These are phyloP conservation scores for Beauveria caledonica DNA, from an alignment of 2,329 filamentous ascomycete genomes.

Conservation along the genomic window DNA sequence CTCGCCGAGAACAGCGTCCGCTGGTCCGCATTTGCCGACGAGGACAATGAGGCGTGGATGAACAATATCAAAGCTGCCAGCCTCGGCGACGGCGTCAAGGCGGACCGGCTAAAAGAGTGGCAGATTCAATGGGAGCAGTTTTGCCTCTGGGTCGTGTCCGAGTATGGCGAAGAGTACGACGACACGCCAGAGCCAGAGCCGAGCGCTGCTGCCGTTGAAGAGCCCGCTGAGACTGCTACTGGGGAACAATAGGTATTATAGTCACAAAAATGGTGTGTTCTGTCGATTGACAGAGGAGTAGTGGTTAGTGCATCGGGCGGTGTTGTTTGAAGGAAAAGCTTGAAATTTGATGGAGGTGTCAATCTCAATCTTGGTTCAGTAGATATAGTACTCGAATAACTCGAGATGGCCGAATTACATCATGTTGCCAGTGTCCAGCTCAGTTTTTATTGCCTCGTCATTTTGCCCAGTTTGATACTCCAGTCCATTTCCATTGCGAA, in stretches of 20 bases:
- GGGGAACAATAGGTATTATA: background rate
- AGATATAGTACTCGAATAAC: too few species aligned
- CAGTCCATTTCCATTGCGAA: background rate
- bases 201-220: constrained; percentile 3
- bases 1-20: constrained; percentile 88
- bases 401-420: too few species aligned
- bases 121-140: constrained; percentile 77
- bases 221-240: background rate
- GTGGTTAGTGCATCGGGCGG: background rate
- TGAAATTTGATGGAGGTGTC: background rate
- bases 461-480: background rate
- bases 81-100: constrained; percentile 62
- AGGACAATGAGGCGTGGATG: constrained; percentile 60
- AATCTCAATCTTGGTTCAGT: too few species aligned
- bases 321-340: background rate
- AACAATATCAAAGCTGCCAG: constrained; percentile 66
- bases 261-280: background rate
- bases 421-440: too few species aligned
- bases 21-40: constrained; percentile 84
- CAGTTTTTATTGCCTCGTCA: background rate
- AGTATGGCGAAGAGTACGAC: constrained; percentile 60
- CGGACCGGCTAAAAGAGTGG: constrained; percentile 69
- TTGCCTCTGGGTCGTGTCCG: constrained; percentile 79
- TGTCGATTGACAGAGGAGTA: background rate
- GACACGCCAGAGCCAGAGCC: constrained; percentile 18